Percentiles rank a stretch among this genome's conserved stretches.
phyloP scores from a whole-genome alignment of 495 filamentous ascomycete genomes.

The Diplogelasinospora grovesii region DNA sequence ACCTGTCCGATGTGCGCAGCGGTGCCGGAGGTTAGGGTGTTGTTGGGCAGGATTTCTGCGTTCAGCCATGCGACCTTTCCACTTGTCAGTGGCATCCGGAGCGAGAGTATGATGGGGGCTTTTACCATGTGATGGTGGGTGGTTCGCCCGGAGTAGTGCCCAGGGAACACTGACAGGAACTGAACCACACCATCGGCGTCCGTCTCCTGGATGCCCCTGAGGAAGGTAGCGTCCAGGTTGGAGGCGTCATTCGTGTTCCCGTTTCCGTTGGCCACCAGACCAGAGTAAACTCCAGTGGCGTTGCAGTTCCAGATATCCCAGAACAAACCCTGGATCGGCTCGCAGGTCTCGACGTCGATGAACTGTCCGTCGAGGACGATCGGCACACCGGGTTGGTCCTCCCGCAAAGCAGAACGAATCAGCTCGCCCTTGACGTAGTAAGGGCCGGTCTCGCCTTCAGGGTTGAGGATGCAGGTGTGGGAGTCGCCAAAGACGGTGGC shows the following conservation, averaged over 20 bases:
- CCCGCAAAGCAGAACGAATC: constrained; percentile 39
- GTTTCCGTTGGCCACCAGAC: constrained; percentile 31
- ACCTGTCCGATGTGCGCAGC: constrained; percentile 51
- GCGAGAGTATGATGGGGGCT: no score
- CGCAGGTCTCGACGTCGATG: constrained; percentile 51
- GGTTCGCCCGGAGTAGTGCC: constrained; percentile 41
- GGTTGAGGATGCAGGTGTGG: constrained; percentile 41
- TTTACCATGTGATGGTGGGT: constrained; percentile 33
- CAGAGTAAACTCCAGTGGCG: constrained; percentile 52
- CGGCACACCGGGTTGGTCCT: constrained; percentile 37
- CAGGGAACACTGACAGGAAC: constrained; percentile 49
- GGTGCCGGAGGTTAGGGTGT: constrained; percentile 38
- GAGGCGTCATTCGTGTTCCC: constrained; percentile 2
- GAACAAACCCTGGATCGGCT: constrained; percentile 45
- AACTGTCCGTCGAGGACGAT: constrained; percentile 42
- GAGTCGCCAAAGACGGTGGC: constrained; percentile 44
- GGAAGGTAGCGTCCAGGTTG: constrained; percentile 39
- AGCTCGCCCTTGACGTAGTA: constrained; percentile 50
- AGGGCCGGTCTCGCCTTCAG: constrained; percentile 44
- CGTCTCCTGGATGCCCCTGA: constrained; percentile 45
- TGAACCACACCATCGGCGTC: constrained; percentile 43
- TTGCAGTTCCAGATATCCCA: constrained; percentile 51
- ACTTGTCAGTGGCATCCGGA: no score
- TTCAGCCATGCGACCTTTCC: constrained; percentile 46
- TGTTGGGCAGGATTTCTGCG: constrained; percentile 42